Base-by-base conservation (phyloP, 352 stramenopile genomes). In the Vaucheria bursata region DNA sequence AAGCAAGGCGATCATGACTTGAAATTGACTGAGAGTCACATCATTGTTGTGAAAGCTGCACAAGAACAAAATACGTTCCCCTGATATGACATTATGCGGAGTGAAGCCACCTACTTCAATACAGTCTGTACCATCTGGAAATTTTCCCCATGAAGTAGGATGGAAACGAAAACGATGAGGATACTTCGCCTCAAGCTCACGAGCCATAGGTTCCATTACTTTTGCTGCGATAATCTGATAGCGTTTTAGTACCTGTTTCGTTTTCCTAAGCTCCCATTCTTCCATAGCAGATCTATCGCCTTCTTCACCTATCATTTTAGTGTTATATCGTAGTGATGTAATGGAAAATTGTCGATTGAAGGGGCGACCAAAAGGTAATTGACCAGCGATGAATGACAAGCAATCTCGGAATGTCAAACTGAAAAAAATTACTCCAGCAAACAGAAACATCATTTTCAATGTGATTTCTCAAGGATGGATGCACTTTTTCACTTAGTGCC, bases 1-100 rank as follows among this genome's bases (percentile, higher is more conserved):
- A 25, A 91, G 82, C 18, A 92, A 82, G 65, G 79, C 84, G 71
- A 91, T 89, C 83, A 92, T 89, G 40, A 92, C 88, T 78, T 89
- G 77, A 35, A 85, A 83, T 39, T 85, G 80, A 53, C 77, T 85
- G 6, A 92, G 81, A 1, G 88, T 92, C 1, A 90, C 86, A 85
- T 92, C 88, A 72, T 92, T 92, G 84, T 89, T 90, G 79, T 91
- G 87, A 77, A 92, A 91, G 37, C 79, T 88, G n/a, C 72, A 85
- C 66, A 92, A 79, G 68, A 92, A 89, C 18, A 92, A 74, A 18
- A 91, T 86, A 64, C 88, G 79, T 73, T 91, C 85, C 25, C 88
- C 88, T 0, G 87, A 86, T 53, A 92, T 85, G 2, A 90, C 71
- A 73, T 91, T 91, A 36, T 86, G 74, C n/a, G 83, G 83, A 1